phyloP scores from a whole-genome alignment of 805 yeast genomes.

The Cyberlindnera meyerae region DNA sequence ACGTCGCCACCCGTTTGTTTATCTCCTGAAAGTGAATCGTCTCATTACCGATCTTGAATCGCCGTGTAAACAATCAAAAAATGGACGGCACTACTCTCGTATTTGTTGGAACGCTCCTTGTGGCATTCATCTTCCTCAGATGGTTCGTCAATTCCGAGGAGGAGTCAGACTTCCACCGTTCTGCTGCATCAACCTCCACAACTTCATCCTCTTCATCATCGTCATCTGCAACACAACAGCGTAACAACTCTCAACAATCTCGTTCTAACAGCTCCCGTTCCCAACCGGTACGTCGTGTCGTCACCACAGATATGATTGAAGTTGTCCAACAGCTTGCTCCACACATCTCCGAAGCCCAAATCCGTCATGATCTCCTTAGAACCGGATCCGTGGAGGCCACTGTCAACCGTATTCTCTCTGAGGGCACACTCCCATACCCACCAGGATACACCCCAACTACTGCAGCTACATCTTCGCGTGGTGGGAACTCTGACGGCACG shows the following conservation, averaged over 20 bases:
- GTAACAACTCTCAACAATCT: too few relatives aligned
- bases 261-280: too few relatives aligned
- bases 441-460: constrained; percentile 31
- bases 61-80: too few relatives aligned
- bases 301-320: constrained; percentile 73
- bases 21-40: too few relatives aligned
- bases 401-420: constrained; percentile 62
- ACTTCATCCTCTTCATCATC: too few relatives aligned
- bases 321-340: constrained; percentile 85
- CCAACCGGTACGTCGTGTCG: constrained; percentile 21
- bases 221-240: too few relatives aligned
- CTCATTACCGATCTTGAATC: too few relatives aligned
- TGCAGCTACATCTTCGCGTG: constrained; percentile 8
- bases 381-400: constrained; percentile 82
- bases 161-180: constrained; percentile 13
- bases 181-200: too few relatives aligned
- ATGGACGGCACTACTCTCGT: constrained; percentile 55
- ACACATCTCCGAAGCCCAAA: constrained; percentile 58
- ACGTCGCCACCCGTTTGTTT: too few relatives aligned
- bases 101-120: constrained; percentile 42
- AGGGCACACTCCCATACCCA: constrained; percentile 56
- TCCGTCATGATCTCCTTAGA: constrained; percentile 64
- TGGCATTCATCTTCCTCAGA: constrained; percentile 55
- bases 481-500: constrained; percentile 2
- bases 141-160: constrained; percentile 62